These are phyloP conservation scores for Sporisorium reilianum DNA, from an alignment of 1,284 basidiomycete genomes.

Conservation along the genomic window DNA sequence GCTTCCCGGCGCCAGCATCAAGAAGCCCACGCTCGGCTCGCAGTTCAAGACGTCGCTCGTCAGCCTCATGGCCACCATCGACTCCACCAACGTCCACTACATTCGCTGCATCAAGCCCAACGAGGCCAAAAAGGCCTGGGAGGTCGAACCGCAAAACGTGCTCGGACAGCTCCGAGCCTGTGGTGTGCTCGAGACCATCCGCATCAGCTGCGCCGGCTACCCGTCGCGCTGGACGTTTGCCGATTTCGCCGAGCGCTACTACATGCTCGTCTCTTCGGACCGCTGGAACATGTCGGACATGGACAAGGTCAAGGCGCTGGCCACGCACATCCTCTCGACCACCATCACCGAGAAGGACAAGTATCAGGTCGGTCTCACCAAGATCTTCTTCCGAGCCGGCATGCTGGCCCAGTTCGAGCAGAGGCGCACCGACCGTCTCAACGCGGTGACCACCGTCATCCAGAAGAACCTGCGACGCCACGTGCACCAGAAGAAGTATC, in stretches of 20 bases:
- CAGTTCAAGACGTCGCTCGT: constrained; percentile 98
- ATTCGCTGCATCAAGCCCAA: constrained; percentile 99
- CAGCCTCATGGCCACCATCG: constrained; percentile 95
- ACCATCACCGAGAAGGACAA: constrained; percentile 94
- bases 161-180: constrained; percentile 95
- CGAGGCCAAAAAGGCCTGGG: constrained; percentile 95
- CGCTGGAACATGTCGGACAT: constrained; percentile 76
- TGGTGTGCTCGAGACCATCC: constrained; percentile 98
- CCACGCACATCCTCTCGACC: constrained; percentile 83
- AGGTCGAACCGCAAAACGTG: constrained; percentile 95
- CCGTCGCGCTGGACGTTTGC: constrained; percentile 99
- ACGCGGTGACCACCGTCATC: constrained; percentile 90
- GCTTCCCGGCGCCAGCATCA: constrained; percentile 75
- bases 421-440: constrained; percentile 85
- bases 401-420: constrained; percentile 98
- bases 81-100: constrained; percentile 98
- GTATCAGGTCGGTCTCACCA: constrained; percentile 95
- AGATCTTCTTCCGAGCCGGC: constrained; percentile 99
- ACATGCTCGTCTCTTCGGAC: constrained; percentile 90
- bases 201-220: constrained; percentile 98
- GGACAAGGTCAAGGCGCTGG: constrained; percentile 76
- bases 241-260: constrained; percentile 99
- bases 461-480: constrained; percentile 95
- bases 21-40: constrained; percentile 95
- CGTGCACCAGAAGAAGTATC: constrained; percentile 85